phyloP scores from a whole-genome alignment of 2,329 filamentous ascomycete genomes.

The Fusarium udum region DNA sequence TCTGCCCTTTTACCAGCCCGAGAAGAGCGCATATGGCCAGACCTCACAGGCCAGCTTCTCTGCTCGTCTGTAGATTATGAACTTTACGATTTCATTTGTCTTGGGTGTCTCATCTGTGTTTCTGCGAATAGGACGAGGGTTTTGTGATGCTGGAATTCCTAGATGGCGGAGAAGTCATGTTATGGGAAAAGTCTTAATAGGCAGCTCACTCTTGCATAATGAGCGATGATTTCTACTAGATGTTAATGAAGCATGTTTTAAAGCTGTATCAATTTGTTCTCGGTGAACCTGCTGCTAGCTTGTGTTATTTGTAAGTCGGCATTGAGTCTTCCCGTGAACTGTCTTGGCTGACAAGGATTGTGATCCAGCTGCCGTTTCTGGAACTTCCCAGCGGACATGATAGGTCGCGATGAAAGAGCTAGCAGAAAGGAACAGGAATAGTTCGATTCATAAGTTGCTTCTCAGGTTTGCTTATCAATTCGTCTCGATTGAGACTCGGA shows the following conservation, averaged over 20 bases:
- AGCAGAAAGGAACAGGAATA: neutral
- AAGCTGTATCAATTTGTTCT: neutral
- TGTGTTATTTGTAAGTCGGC: neutral
- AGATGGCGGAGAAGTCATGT: neutral
- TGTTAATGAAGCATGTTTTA: conserved; percentile 14
- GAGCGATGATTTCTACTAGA: conserved; percentile 21
- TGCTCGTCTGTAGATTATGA: conserved; percentile 25
- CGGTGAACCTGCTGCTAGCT: neutral
- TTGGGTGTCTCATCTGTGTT: neutral
- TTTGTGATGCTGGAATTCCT: neutral
- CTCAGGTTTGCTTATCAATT: neutral
- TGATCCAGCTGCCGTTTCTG: neutral
- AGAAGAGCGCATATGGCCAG: conserved; percentile 29
- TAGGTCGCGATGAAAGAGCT: neutral
- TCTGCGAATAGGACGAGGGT: neutral
- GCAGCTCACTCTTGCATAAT: conserved; percentile 26
- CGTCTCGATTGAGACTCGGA: rapidly evolving
- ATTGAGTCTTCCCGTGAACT: neutral
- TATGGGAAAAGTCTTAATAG: neutral
- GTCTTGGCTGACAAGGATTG: neutral
- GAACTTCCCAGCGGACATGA: neutral
- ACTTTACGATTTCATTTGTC: conserved; percentile 1
- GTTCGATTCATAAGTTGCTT: neutral
- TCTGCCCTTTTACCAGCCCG: conserved; percentile 52
- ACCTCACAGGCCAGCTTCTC: conserved; percentile 7